A percentile compares a stretch with the other conserved stretches of the same genome.
These are phyloP conservation scores for Citrus sinensis DNA, from an alignment of 345 rosid genomes.

Conservation along the genomic window DNA sequence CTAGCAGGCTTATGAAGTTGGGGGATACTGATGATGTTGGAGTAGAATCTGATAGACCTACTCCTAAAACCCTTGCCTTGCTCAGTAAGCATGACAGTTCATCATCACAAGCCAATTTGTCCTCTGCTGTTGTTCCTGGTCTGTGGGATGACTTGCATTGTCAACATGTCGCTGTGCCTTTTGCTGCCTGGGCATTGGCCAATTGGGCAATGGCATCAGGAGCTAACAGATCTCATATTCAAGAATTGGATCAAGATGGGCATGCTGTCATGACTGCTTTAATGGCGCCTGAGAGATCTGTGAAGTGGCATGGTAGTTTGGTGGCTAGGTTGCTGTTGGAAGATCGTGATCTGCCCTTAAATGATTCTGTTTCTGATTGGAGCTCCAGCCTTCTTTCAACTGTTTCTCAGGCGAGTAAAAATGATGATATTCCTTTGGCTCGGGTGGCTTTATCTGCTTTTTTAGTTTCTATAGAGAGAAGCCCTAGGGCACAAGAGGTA, in stretches of 20 bases:
- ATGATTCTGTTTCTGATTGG: constrained; percentile 89
- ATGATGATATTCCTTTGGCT: constrained; percentile 80
- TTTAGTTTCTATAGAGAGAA: constrained; percentile 81
- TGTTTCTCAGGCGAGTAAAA: constrained; percentile 68
- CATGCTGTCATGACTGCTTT: constrained; percentile 85
- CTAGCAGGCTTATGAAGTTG: constrained; percentile 45
- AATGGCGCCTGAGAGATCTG: constrained; percentile 96
- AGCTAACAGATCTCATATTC: constrained; percentile 73
- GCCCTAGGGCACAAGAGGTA: constrained; percentile 54
- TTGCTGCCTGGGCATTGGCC: constrained; percentile 98
- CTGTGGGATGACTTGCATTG: constrained; percentile 98
- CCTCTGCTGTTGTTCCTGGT: constrained; percentile 90
- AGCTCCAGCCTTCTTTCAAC: constrained; percentile 85
- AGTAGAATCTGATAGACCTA: constrained; percentile 20
- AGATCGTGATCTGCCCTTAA: constrained; percentile 76
- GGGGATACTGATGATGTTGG: constrained; percentile 36
- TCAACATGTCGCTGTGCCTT: constrained; percentile 99
- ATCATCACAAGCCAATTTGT: constrained; percentile 40
- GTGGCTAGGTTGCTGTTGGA: constrained; percentile 83
- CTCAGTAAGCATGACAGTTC: constrained; percentile 55
- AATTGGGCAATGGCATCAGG: constrained; percentile 98
- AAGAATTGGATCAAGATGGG: constrained; percentile 88
- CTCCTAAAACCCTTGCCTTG: constrained; percentile 45
- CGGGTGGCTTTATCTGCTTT: constrained; percentile 83
- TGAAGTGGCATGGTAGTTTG: constrained; percentile 98